Base-by-base conservation (phyloP, 345 rosid species). In the Litchi chinensis region DNA sequence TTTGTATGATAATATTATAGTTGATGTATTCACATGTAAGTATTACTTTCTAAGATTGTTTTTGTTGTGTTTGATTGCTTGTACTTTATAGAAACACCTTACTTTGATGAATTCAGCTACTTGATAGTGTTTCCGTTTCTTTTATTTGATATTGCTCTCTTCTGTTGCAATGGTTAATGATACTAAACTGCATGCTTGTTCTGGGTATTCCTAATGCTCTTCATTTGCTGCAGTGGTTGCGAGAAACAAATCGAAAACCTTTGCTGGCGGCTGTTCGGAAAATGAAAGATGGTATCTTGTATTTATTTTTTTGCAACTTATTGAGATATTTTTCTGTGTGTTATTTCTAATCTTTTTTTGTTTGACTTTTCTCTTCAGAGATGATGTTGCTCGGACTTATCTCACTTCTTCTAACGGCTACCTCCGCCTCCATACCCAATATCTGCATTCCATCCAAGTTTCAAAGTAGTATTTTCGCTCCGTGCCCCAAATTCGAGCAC, bases 311-410 rank as follows among this genome's bases (percentile, higher is more conserved):
- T 24, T 39, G 52, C 21, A 52, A 57, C 44, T 50, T 43, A 13
- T 46, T 44, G 56, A 60, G 71, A 26, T 65, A 46, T 43, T 39
- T 81, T 63, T 43, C 56, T 69, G 28, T 77, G 56, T 32, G 59
- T 50, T 44, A 41, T 56, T 76, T 5, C 13, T 65, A 54, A 44
- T 44, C 65, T 73, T 22, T 11, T 63, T 66, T 65, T 56, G 41
- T 70, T 82, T 77, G 63, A 46, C 71, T 81, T 56, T 15, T 71
- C 10, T 79, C 50, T 79, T 68, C 90, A 96, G 98, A 96, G 89
- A 83, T 96, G 91, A 96, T 93, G 99, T 89, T 96, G 83, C 99
- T 94, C 68, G 98, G 98, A 32, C 93, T 95, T 88, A 95, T 95
- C 74, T 95, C 99, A 80, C 97, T 95, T 77, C 88, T 95, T 78